A percentile compares a stretch with the other conserved stretches of the same genome.
These are phyloP conservation scores for Artemisia tridentata DNA, from an alignment of 129 eudicot genomes.

Conservation along the genomic window DNA sequence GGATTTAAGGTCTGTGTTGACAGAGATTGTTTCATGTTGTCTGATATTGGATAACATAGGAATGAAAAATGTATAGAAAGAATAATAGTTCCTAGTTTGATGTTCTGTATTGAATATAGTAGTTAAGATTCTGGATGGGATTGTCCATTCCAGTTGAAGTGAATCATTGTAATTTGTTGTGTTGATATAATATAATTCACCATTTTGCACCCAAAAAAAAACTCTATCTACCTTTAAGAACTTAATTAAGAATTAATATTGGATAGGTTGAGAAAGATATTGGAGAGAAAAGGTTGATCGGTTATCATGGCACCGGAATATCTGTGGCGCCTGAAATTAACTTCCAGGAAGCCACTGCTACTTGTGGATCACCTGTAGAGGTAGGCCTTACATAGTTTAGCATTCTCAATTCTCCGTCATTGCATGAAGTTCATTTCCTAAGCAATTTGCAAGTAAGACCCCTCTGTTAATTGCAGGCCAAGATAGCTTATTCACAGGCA, in stretches of 20 bases:
- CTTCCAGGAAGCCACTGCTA: slow-evolving; percentile 48
- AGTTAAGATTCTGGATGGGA: too few relatives aligned
- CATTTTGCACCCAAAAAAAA: too few relatives aligned
- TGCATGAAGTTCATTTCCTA: background rate
- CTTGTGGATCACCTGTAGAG: slow-evolving; percentile 66
- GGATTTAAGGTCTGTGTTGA: too few relatives aligned
- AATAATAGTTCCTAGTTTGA: too few relatives aligned
- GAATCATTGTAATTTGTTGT: too few relatives aligned
- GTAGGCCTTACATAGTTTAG: slow-evolving; percentile 36
- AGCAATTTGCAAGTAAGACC: background rate
- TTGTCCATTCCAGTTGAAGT: too few relatives aligned
- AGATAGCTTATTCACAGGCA: slow-evolving; percentile 58
- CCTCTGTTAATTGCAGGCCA: slow-evolving; percentile 50
- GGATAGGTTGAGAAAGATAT: slow-evolving; percentile 91
- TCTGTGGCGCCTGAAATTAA: slow-evolving; percentile 63
- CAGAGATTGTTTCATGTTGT: too few relatives aligned
- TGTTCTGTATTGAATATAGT: too few relatives aligned
- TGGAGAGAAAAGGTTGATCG: slow-evolving; percentile 80
- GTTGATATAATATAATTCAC: too few relatives aligned
- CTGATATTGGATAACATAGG: too few relatives aligned
- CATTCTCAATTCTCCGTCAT: background rate
- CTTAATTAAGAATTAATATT: background rate
- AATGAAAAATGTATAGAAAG: too few relatives aligned
- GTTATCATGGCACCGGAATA: slow-evolving; percentile 83
- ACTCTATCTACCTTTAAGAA: background rate